These are phyloP conservation scores for Crithidia thermophila DNA, from an alignment of 208 protist genomes.

Conservation along the genomic window DNA sequence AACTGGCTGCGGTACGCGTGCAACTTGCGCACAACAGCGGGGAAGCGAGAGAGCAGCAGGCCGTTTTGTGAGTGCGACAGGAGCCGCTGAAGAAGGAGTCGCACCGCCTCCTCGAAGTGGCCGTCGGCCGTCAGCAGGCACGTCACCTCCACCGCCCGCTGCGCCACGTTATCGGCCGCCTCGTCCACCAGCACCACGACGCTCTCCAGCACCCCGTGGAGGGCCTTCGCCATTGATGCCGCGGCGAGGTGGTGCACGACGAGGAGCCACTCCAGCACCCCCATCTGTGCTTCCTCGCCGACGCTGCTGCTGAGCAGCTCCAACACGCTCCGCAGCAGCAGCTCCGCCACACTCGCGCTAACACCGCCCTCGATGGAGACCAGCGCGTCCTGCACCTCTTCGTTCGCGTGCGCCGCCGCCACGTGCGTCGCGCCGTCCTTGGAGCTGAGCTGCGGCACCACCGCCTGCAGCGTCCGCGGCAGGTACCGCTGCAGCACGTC, in stretches of 20 bases:
- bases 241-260: slow-evolving; percentile 39
- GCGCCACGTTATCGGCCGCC: slow-evolving; percentile 43
- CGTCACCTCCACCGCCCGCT: slow-evolving; percentile 49
- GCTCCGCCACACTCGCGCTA: slow-evolving; percentile 10
- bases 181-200: slow-evolving; percentile 45
- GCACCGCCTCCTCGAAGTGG: slow-evolving; percentile 40
- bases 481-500: slow-evolving; percentile 24
- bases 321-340: slow-evolving; percentile 20
- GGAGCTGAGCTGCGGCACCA: slow-evolving; percentile 24
- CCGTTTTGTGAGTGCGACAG: slow-evolving; percentile 14
- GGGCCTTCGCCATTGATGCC: slow-evolving; percentile 20
- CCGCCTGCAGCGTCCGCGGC: slow-evolving; percentile 19
- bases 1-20: slow-evolving; percentile 30
- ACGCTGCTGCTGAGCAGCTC: slow-evolving; percentile 25
- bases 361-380: slow-evolving; percentile 17
- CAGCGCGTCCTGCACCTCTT: slow-evolving; percentile 27
- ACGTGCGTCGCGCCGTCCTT: slow-evolving; percentile 22
- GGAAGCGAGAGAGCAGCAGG: slow-evolving; percentile 40
- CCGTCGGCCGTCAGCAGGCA: slow-evolving; percentile 43
- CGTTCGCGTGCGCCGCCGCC: slow-evolving; percentile 19
- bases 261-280: slow-evolving; percentile 67
- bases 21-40: slow-evolving; percentile 52
- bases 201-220: slow-evolving; percentile 31
- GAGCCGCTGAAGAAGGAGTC: slow-evolving; percentile 24
- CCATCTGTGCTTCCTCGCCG: slow-evolving; percentile 51